Percentiles rank a stretch among this genome's conserved stretches.
These are phyloP conservation scores for Brassica nigra DNA, from an alignment of 345 rosid genomes.

Conservation along the genomic window DNA sequence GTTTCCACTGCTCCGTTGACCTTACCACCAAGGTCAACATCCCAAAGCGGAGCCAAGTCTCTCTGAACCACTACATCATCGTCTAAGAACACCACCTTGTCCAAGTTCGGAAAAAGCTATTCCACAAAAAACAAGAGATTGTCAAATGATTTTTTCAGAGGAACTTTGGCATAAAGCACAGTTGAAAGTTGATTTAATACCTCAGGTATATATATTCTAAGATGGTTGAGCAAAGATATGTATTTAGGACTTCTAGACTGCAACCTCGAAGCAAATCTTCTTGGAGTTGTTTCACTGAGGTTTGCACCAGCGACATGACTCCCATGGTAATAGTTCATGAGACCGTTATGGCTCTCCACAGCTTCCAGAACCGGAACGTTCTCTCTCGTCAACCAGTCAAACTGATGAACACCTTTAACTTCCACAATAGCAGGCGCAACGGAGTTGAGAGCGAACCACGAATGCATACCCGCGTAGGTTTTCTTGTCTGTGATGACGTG, in stretches of 20 bases:
- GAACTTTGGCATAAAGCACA: background rate
- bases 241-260: slow-evolving; percentile 99
- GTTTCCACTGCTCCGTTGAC: slow-evolving; percentile 99
- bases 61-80: slow-evolving; percentile 94
- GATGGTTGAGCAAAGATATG: slow-evolving; percentile 97
- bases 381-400: slow-evolving; percentile 98
- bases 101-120: slow-evolving; percentile 92
- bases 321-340: slow-evolving; percentile 93
- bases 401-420: slow-evolving; percentile 97
- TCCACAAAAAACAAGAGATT: slow-evolving; percentile 13
- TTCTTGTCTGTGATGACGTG: slow-evolving; percentile 98
- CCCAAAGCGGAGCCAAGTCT: slow-evolving; percentile 94
- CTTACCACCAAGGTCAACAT: slow-evolving; percentile 82
- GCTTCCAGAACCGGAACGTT: slow-evolving; percentile 99
- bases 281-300: slow-evolving; percentile 79
- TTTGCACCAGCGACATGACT: slow-evolving; percentile 88
- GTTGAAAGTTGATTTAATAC: slow-evolving; percentile 47
- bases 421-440: slow-evolving; percentile 86
- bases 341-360: slow-evolving; percentile 82
- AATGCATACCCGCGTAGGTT: slow-evolving; percentile 98
- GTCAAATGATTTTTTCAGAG: background rate
- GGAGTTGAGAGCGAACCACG: slow-evolving; percentile 97
- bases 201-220: slow-evolving; percentile 97
- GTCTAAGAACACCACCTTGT: slow-evolving; percentile 95
- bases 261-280: slow-evolving; percentile 90